Evolutionary conservation across 305 asterid genomes (phyloP), one percentile per base, ranked within the genome.

Genomic region (Rubia peregrina): DNA sequence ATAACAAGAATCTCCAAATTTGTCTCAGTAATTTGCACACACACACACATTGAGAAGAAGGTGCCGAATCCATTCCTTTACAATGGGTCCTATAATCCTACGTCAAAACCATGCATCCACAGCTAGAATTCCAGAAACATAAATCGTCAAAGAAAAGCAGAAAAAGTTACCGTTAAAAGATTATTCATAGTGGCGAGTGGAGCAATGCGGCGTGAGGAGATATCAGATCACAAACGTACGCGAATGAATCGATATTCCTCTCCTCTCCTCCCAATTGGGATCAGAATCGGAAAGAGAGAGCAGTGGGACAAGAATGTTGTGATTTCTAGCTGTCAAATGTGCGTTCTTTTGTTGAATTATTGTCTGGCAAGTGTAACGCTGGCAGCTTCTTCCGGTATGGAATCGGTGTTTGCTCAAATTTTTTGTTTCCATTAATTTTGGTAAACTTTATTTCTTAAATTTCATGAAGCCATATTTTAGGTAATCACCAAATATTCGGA

Each of bases 121-220:
- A 73, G 64, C 51, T 61, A 48, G 5, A 11, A 56, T 13, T 7
- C 14, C 72, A 73, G 73, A 77, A 55, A 11, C 69, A 4, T 13
- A 10, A 42, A 19, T 41, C 33, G 24, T 6, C 59, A 67, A 69
- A 30, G 14, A 60, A 8, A 17, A 64, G n/a, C 49, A n/a, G 19
- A 70, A 55, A 53, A 74, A 81, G 81, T 79, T 81, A 88, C 97
- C 83, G 91, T 49, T 84, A 90, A 80, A 67, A 90, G 97, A 79
- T 90, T 93, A 65, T 90, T 90, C 97, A 89, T 90, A 74, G 26
- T 78, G 88, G 64, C 73, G 63, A n/a, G 46, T 40, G 40, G 51
- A 74, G 72, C 43, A 71, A 72, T 60, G 75, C 63, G 9, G 77
- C 78, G 81, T 71, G 56, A 71, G 48, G 41, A 30, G 1, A 0